These are phyloP conservation scores for Viola pubescens DNA, from an alignment of 441 rosid genomes.

Conservation along the genomic window DNA sequence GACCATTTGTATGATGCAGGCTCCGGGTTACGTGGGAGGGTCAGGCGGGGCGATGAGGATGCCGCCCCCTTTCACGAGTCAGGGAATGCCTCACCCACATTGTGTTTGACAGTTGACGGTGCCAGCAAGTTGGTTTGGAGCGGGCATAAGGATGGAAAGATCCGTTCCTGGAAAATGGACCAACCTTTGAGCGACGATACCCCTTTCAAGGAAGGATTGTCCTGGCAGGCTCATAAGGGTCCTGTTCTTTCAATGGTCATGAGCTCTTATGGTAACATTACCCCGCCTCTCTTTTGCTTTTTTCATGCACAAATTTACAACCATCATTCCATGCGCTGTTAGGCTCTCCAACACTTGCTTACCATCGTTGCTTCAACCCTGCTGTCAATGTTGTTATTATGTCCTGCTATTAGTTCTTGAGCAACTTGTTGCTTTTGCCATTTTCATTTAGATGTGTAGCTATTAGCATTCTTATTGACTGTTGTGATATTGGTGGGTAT, in stretches of 20 bases:
- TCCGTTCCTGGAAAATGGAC: slow-evolving; percentile 89
- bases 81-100: slow-evolving; percentile 59
- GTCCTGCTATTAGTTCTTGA: too few species aligned
- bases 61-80: slow-evolving; percentile 98
- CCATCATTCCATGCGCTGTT: too few species aligned
- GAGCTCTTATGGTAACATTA: slow-evolving; percentile 62
- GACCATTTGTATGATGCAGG: slow-evolving; percentile 63
- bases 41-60: slow-evolving; percentile 90
- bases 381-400: too few species aligned
- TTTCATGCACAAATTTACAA: too few species aligned
- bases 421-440: too few species aligned
- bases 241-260: slow-evolving; percentile 64
- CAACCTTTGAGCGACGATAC: slow-evolving; percentile 28
- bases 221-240: slow-evolving; percentile 94
- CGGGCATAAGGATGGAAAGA: slow-evolving; percentile 95
- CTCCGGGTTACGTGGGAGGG: slow-evolving; percentile 52
- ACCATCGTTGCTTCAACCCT: too few species aligned
- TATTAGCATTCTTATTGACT: too few species aligned
- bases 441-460: too few species aligned
- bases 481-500: too few species aligned
- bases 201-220: slow-evolving; percentile 75
- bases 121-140: slow-evolving; percentile 81
- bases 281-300: too few species aligned
- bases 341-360: background rate
- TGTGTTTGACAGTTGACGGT: slow-evolving; percentile 67